A percentile compares a stretch with the other conserved stretches of the same genome.
phyloP scores from a whole-genome alignment of 169 alveolate species.

The Plasmodium vinckei region DNA sequence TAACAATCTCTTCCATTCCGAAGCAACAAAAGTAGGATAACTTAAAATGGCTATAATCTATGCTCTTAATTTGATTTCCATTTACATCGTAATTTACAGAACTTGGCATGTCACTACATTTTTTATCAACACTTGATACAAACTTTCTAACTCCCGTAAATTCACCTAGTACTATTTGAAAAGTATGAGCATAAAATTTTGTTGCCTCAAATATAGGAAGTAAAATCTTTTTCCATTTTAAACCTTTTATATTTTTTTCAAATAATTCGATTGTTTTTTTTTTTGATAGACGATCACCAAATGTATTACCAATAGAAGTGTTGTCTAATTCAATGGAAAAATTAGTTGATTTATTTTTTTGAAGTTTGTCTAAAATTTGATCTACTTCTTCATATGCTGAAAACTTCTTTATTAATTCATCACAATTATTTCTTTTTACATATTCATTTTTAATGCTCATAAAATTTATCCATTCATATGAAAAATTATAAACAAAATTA shows the following conservation, averaged over 20 bases:
- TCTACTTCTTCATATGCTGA: neutral
- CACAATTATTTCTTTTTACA: slow-evolving; percentile 9
- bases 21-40: slow-evolving; percentile 51
- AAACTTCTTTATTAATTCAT: neutral
- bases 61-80: neutral
- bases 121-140: neutral
- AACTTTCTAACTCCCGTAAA: slow-evolving; percentile 47
- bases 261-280: slow-evolving; percentile 35
- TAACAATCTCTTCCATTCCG: slow-evolving; percentile 33
- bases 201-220: slow-evolving; percentile 38
- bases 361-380: neutral
- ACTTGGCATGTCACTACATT: neutral
- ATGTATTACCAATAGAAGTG: neutral
- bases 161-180: slow-evolving; percentile 33
- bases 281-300: neutral
- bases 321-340: too few relatives aligned
- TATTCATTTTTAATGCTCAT: slow-evolving; percentile 30
- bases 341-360: too few relatives aligned
- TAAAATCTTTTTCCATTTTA: slow-evolving; percentile 48
- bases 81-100: neutral
- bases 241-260: slow-evolving; percentile 36
- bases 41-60: neutral
- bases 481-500: slow-evolving; percentile 28
- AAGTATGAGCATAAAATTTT: slow-evolving; percentile 24
- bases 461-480: slow-evolving; percentile 59